A percentile compares a stretch with the other conserved stretches of the same genome.
phyloP scores from a whole-genome alignment of 1,139 yeast species.

The Meyerozyma sp. region DNA sequence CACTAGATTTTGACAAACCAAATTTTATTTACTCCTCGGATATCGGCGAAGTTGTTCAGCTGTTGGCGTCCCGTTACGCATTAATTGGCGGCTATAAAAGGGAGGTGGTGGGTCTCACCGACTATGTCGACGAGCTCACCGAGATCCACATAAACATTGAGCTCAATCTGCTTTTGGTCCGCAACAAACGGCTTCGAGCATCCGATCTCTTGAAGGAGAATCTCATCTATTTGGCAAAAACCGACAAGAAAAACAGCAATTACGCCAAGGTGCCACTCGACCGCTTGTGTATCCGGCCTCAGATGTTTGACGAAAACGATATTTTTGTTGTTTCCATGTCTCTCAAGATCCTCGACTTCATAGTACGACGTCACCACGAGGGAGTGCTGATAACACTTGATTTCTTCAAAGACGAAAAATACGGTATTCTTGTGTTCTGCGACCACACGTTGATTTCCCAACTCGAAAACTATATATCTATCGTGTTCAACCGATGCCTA shows the following conservation, averaged over 20 bases:
- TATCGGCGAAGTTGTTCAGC: constrained; percentile 11
- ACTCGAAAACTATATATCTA: constrained; percentile 24
- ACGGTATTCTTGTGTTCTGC: constrained; percentile 24
- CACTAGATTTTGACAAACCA: constrained; percentile 29
- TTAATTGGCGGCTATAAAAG: constrained; percentile 4
- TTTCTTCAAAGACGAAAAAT: constrained; percentile 29
- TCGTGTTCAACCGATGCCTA: constrained; percentile 9
- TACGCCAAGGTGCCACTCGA: constrained; percentile 7
- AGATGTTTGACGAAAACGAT: constrained; percentile 15
- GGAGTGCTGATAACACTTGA: constrained; percentile 15
- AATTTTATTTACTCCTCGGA: constrained; percentile 38
- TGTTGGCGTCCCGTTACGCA: constrained; percentile 3
- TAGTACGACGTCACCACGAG: constrained; percentile 9
- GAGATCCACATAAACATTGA: constrained; percentile 30
- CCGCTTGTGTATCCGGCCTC: constrained; percentile 4
- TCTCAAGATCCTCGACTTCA: constrained; percentile 19
- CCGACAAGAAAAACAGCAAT: constrained; percentile 11
- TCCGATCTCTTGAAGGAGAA: constrained; percentile 31
- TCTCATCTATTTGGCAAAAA: constrained; percentile 25
- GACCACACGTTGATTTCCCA: constrained; percentile 23
- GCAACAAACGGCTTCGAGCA: constrained; percentile 26
- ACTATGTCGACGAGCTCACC: constrained; percentile 2
- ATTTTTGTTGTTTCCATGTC: constrained; percentile 30
- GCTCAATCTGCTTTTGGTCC: constrained; percentile 28
- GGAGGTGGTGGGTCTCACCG: constrained; percentile 10